These are phyloP conservation scores for Petunia axillaris DNA, from an alignment of 257 asterid genomes.

Conservation along the genomic window DNA sequence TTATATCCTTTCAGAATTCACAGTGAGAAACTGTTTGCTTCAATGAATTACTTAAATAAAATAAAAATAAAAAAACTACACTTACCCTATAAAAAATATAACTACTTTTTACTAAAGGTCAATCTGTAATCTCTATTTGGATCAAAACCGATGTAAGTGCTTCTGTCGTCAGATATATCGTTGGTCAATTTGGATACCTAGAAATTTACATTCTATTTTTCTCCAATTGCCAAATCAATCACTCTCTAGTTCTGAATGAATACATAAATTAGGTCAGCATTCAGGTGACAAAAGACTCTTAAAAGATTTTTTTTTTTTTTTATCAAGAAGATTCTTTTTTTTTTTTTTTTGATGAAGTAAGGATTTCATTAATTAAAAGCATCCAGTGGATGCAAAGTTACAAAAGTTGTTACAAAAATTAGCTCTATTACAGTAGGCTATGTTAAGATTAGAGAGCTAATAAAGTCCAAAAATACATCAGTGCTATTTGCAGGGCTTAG, in stretches of 20 bases:
- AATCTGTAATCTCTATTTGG: neutral
- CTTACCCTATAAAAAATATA: neutral
- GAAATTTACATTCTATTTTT: neutral
- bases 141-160: neutral
- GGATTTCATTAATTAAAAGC: too few relatives aligned
- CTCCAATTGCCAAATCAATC: neutral
- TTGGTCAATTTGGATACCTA: neutral
- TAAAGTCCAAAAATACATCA: too few relatives aligned
- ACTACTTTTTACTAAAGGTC: neutral
- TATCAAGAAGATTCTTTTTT: neutral
- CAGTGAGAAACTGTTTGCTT: neutral
- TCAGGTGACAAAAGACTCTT: slow-evolving; percentile 15
- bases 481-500: too few relatives aligned
- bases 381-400: too few relatives aligned
- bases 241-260: neutral
- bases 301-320: neutral
- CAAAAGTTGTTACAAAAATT: too few relatives aligned
- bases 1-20: neutral
- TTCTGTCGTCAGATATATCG: neutral
- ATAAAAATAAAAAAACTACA: too few relatives aligned
- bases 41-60: too few relatives aligned
- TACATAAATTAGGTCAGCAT: neutral
- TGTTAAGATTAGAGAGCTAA: too few relatives aligned
- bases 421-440: too few relatives aligned
- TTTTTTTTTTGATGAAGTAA: too few relatives aligned